phyloP scores from a whole-genome alignment of 805 yeast species.

The Yueomyces sp. region DNA sequence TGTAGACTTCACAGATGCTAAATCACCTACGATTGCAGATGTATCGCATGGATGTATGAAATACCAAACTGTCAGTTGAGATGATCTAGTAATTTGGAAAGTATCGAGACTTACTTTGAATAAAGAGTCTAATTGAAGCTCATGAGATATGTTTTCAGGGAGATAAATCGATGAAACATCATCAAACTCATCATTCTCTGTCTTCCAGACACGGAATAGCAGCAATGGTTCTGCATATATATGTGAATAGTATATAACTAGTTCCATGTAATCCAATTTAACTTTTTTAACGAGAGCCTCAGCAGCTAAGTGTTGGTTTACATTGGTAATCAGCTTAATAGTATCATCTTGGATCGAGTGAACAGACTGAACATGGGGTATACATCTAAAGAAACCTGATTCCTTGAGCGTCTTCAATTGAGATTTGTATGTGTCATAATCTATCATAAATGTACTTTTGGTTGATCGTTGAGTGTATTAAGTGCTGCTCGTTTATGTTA shows the following conservation, averaged over 20 bases:
- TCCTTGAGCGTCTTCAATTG: no score
- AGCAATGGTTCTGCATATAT: constrained; percentile 15
- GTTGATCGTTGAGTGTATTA: no score
- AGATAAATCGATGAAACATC: constrained; percentile 5
- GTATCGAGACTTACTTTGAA: constrained; percentile 9
- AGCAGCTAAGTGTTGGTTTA: constrained; percentile 11
- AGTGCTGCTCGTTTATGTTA: no score
- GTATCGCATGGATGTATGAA: constrained; percentile 21
- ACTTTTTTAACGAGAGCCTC: constrained; percentile 30
- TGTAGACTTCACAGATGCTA: not conserved
- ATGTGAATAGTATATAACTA: constrained; percentile 8
- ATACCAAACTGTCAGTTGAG: constrained; percentile 11
- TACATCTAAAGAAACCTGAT: no score
- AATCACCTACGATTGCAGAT: constrained; percentile 11
- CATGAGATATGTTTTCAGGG: constrained; percentile 1
- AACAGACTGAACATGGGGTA: no score
- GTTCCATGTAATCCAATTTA: constrained; percentile 3
- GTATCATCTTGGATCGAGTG: no score
- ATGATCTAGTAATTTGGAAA: not conserved
- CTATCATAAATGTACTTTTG: no score
- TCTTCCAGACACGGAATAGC: constrained; percentile 9
- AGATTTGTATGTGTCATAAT: no score
- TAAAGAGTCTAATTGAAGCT: constrained; percentile 1
- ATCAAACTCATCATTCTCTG: constrained; percentile 2
- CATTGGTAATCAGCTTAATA: not conserved